Base-by-base conservation (phyloP, 352 stramenopile species). In the Phytophthora vignae region DNA sequence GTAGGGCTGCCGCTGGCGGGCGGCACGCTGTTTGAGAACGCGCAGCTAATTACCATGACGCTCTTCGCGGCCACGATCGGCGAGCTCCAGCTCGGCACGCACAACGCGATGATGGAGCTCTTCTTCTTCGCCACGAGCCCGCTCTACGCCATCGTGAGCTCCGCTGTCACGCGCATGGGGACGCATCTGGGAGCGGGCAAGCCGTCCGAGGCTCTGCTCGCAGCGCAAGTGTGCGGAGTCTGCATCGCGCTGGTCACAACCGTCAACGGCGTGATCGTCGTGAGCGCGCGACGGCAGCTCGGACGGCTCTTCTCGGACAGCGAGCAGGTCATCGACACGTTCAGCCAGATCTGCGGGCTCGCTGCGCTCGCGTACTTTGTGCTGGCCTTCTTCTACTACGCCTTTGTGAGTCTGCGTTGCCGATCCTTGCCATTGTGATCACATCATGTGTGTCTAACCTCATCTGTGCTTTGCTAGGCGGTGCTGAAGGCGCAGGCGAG, bases 71-170 rank as follows among this genome's bases (percentile, higher is more conserved):
- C 81, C 33, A 80, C 64, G 31, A 88, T 95, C 69, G 82, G 86
- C 27, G 79, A 95, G 61, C 64, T 91, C 4, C 86, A 95, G 61
- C 73, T 96, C 12, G 87, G 82, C 21, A 81, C 90, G 15, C 87
- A 96, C 70, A 94, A 90, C 66, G 82, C 87, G 15, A 96, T 95
- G 88, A 90, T 96, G 77, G 89, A 95, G 71, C 70, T 95, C 29
- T 93, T 96, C 71, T 90, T 91, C 71, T 91, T 97, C 67, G 78
- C 88, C 40, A 92, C 86, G 42, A 87, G 77, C 25, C 85, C 83
- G 8, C 87, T 95, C 38, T 96, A 90, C 68, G 85, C 89, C 7
- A 67, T 95, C 1, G 82, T 90, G 14, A 83, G 78, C 49, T 83
- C 73, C 15, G 80, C 85, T 2, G 85, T 94, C 21, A 90, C 81